Evolutionary conservation across 345 rosid species (phyloP), one percentile per base, ranked within the genome.

Genomic region (Brassica rapa): DNA sequence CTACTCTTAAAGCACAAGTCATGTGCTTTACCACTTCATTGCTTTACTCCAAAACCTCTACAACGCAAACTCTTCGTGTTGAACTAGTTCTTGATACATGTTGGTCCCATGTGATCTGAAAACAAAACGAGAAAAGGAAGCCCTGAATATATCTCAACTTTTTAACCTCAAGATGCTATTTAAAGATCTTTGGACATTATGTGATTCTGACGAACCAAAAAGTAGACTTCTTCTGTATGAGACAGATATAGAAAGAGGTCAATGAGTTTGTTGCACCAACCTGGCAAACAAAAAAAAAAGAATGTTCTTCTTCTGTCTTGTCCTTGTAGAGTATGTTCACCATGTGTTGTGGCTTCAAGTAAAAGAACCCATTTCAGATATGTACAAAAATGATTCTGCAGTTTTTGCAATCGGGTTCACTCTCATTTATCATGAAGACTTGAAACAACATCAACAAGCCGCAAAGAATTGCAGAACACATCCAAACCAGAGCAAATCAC

Each of bases 1-100:
- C 91, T 49, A 86, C 80, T 73, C 99, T 91, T 96, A 77, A 91
- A 93, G 98, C 85, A 84, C 90, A 93, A 93, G 98, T 86, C 84
- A 96, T 76, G 80, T 70, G 69, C 67, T 82, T 86, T 86, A 68
- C 0, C 64, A 75, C 82, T 84, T 84, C 86, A 82, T 92, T 88
- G 98, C 98, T 95, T 93, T 88, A 94, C 98, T 94, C 94, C 85
- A 84, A 86, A 87, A 84, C 88, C 83, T 75, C 74, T 63, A 76
- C 56, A 76, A 76, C 55, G 75, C 88, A 78, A 76, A 72, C 39
- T 74, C 70, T 62, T 66, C 64, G 74, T 77, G 66, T 84, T 84
- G 84, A 82, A 84, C 82, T 81, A 32, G 85, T 73, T 82, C 85
- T 74, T 84, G 35, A 83, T 85, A 55, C 78, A 59, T 81, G 70